phyloP scores from a whole-genome alignment of 148 eudicot species.

The Chenopodium suecicum region DNA sequence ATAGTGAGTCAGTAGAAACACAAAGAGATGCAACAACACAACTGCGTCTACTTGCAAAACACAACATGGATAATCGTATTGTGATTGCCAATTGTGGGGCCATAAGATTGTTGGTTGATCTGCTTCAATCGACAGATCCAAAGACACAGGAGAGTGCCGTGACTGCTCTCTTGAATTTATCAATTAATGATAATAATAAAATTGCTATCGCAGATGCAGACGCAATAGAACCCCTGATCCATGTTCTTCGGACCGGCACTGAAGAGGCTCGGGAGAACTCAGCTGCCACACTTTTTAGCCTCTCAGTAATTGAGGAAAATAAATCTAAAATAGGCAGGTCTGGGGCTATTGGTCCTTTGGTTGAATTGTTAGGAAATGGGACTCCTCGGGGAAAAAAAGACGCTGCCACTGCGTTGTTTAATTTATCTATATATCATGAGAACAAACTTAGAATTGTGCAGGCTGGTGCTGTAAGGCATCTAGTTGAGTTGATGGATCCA shows the following conservation, averaged over 20 bases:
- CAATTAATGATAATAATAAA: conserved; percentile 86
- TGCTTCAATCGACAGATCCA: conserved; percentile 60
- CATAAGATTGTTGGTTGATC: conserved; percentile 55
- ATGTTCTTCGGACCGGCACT: conserved; percentile 78
- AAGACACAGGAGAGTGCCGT: conserved; percentile 72
- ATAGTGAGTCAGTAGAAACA: conserved; percentile 48
- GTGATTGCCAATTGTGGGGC: conserved; percentile 80
- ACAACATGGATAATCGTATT: conserved; percentile 83
- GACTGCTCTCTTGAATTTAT: conserved; percentile 83
- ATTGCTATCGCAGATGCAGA: conserved; percentile 64
- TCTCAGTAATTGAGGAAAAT: conserved; percentile 82
- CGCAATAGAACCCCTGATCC: conserved; percentile 82
- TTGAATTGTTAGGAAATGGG: conserved; percentile 78
- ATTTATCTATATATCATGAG: conserved; percentile 77
- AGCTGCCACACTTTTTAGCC: conserved; percentile 91
- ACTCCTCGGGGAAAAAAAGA: conserved; percentile 86
- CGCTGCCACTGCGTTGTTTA: conserved; percentile 82
- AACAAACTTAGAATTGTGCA: conserved; percentile 77
- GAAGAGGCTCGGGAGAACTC: conserved; percentile 87
- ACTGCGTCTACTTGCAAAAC: conserved; percentile 74
- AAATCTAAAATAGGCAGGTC: conserved; percentile 75
- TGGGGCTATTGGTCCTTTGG: conserved; percentile 80
- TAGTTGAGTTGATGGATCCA: conserved; percentile 86
- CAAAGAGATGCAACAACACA: conserved; percentile 63
- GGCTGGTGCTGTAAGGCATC: conserved; percentile 77